phyloP scores from a whole-genome alignment of 129 eudicot genomes.

The sunflower (Helianthus annuus) region HanXRQr2.0-SUNRISE NC_035442.2:175835801-175836300 shows the following conservation, averaged over 20 bases:
- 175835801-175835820: conserved; percentile 65
- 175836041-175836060: conserved; percentile 84
- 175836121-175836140: conserved; percentile 79
- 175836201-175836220: conserved; percentile 87
- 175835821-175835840: conserved; percentile 75
- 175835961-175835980: conserved; percentile 15
- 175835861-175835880: conserved; percentile 77
- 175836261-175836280: conserved; percentile 1
- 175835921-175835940: conserved; percentile 94
- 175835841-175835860: conserved; percentile 65
- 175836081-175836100: conserved; percentile 77
- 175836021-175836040: conserved; percentile 93
- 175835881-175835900: conserved; percentile 91
- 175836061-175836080: conserved; percentile 82
- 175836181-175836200: conserved; percentile 97
- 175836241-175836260: background rate
- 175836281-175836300: conserved; percentile 47
- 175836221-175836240: background rate
- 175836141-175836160: conserved; percentile 62
- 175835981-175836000: background rate
- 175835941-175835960: conserved; percentile 18
- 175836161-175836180: conserved; percentile 68
- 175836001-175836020: background rate
- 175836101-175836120: conserved; percentile 79
- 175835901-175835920: conserved; percentile 94